phyloP scores from a whole-genome alignment of 2,329 filamentous ascomycete genomes.

The Phyllosticta paracitricarpa region DNA sequence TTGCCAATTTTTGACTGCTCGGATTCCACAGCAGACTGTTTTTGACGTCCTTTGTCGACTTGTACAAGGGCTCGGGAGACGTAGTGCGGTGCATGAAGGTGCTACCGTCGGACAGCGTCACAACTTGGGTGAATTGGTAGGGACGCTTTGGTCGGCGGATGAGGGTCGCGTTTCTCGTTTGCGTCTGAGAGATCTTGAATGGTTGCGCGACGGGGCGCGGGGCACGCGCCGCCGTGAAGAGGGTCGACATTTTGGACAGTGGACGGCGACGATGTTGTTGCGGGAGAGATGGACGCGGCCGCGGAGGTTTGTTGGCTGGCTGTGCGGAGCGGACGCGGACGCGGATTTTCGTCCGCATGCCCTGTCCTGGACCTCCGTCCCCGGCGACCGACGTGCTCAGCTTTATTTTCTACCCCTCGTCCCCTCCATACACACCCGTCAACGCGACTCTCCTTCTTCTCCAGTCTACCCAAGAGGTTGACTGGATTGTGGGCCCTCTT shows the following conservation, averaged over 20 bases:
- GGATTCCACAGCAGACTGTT: slow-evolving; percentile 93
- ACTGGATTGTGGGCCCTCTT: neutral
- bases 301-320: neutral
- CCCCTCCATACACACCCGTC: neutral
- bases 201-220: slow-evolving; percentile 23
- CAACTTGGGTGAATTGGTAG: slow-evolving; percentile 94
- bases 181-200: slow-evolving; percentile 22
- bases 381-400: neutral
- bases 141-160: slow-evolving; percentile 81
- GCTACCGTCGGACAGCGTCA: slow-evolving; percentile 84
- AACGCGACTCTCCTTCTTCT: neutral
- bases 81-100: slow-evolving; percentile 74
- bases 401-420: neutral
- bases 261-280: slow-evolving; percentile 7
- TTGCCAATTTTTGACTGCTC: slow-evolving; percentile 65
- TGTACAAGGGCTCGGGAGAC: slow-evolving; percentile 54
- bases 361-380: neutral
- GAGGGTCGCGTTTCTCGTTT: slow-evolving; percentile 74
- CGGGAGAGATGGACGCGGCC: neutral
- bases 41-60: slow-evolving; percentile 68
- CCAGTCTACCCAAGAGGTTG: neutral
- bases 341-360: slow-evolving; percentile 10
- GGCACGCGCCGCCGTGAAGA: slow-evolving; percentile 18
- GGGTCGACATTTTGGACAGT: slow-evolving; percentile 18
- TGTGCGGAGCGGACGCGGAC: neutral